Base-by-base conservation (phyloP, 805 yeast genomes). In the Metschnikowia colocasiae region DNA sequence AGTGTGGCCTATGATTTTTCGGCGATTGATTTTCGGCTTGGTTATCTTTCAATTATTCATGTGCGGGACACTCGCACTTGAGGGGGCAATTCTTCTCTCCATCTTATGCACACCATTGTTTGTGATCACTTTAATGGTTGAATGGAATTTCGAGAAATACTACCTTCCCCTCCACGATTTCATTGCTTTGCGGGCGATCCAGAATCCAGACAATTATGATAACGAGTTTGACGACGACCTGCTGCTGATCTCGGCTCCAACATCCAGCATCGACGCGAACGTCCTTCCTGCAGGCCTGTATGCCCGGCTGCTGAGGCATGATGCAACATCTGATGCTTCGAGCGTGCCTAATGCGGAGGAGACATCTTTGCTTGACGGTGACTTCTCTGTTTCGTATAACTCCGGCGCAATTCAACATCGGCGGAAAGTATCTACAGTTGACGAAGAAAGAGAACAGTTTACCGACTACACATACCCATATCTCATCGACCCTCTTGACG, bases 1-100 rank as follows among this genome's bases (percentile, higher is more conserved):
- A 55, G 82, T 79, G 3, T 81, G 86, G 86, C 83, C 83, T 2
- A 76, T 80, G 64, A 78, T 81, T 6, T 79, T 80, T 52, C 66
- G 81, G 47, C 61, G 86, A 43, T 68, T 80, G 26, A 73, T 80
- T 46, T 58, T 81, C 26, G 86, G 85, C 1, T 61, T 80, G 37
- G 61, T 80, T 9, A 68, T 81, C 31, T 75, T 81, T 54, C 84
- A 81, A 50, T 58, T 81, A n/a, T 80, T 80, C 52, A 80, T 80
- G 83, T 73, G 80, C 59, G 85, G 86, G 10, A 78, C 85, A 0
- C 62, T 81, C 37, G 85, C 84, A 2, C 68, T 81, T 46, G 83
- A 80, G 53, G 79, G 80, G 29, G 80, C 84, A 0, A 73, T 76
- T 40, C 52, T 78, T 13, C 62, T 79, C 25, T 75, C 83, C 6